Evolutionary conservation across 1,139 yeast species (phyloP), one percentile per base, ranked within the genome.

Genomic region (Meyerozyma sp.): DNA sequence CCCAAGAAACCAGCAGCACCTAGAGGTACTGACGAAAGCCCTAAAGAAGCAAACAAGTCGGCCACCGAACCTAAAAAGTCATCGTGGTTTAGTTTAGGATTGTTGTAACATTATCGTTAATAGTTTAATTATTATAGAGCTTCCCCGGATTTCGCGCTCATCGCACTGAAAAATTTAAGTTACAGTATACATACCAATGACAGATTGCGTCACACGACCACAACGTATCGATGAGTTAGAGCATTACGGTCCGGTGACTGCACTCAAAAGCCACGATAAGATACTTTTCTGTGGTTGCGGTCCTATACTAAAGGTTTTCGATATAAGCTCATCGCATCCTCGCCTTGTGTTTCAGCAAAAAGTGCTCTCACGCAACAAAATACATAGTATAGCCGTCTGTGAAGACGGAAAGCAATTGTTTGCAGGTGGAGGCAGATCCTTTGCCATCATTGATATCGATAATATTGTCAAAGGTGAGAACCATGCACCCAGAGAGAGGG

Each of bases 161-260:
- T 30, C 34, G 34, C 34, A 13, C 34, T 13, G 34, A 30, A 30
- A 30, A 30, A 30, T 27, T 21, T 27, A 27, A 27, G 13, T n/a
- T 5, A 27, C 29, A 27, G 8, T 11, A 27, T 21, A 27, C 7
- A 27, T 27, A 27, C 29, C 13, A n/a, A 27, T 27, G 29, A 11
- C 37, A 42, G 32, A 34, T 40, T 25, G 38, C 21, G 32, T 34
- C 8, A 27, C 21, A 20, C 36, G 29, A 34, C 14, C 36, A 5
- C 34, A 29, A 10, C 11, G 10, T 5, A 32, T 37, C 16, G 37
- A 27, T 18, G 35, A 36, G 32, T 18, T 49, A 10, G 43, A 42
- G n/a, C 90, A 84, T 53, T 73, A 79, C 57, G 96, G 96, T 0
- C 94, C 96, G 0, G 81, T 87, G 0, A 81, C 94, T 1, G 76